Conservation (phyloP, 1,284 basidiomycete genomes). For the Ceratobasidium sp. region DNA sequence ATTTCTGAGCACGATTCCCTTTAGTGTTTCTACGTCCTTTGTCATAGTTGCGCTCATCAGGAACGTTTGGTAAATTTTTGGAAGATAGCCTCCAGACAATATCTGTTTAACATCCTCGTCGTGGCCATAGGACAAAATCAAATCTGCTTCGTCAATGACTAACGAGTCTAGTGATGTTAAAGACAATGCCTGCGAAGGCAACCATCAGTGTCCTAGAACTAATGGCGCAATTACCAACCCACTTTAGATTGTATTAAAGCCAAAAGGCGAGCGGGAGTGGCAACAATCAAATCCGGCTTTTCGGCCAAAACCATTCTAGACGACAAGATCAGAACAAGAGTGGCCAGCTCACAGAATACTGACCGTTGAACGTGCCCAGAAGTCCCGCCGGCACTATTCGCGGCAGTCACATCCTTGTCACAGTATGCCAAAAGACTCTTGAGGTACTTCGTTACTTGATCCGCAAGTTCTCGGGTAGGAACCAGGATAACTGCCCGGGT, state of each 20-base stretch:
- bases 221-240: background rate
- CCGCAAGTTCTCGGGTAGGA: slow-evolving; percentile 91
- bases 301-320: slow-evolving; percentile 81
- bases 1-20: slow-evolving; percentile 85
- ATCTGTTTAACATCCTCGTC: slow-evolving; percentile 90
- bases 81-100: slow-evolving; percentile 77
- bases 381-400: slow-evolving; percentile 82
- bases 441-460: slow-evolving; percentile 85
- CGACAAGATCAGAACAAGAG: background rate
- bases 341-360: slow-evolving; percentile 45
- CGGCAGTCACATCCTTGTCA: slow-evolving; percentile 74
- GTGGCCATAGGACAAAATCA: slow-evolving; percentile 97
- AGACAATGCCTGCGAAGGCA: slow-evolving; percentile 59
- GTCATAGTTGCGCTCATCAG: slow-evolving; percentile 99
- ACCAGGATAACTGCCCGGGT: slow-evolving; percentile 90
- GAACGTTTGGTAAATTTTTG: slow-evolving; percentile 92
- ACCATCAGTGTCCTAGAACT: background rate
- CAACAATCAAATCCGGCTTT: slow-evolving; percentile 89
- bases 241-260: slow-evolving; percentile 82
- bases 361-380: slow-evolving; percentile 81
- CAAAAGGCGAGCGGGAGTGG: slow-evolving; percentile 88
- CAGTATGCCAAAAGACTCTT: slow-evolving; percentile 74
- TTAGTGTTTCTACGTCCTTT: slow-evolving; percentile 90
- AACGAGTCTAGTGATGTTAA: slow-evolving; percentile 78
- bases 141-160: slow-evolving; percentile 97